Conservation (phyloP, 2,329 filamentous ascomycete species). For the Penicillium sumatraense region DNA sequence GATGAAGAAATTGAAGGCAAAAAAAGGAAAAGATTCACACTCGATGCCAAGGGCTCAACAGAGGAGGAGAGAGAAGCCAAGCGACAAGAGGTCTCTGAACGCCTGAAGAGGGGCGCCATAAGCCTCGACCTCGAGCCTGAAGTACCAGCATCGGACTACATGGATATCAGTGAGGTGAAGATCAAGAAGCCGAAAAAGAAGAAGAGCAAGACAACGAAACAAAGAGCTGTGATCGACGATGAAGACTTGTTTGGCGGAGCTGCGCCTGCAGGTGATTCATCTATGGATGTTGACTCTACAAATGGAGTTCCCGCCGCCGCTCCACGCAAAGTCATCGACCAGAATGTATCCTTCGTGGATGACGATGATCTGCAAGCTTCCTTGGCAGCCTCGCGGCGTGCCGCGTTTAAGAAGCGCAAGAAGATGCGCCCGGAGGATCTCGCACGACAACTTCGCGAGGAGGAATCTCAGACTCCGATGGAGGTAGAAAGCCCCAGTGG, state of each 20-base stretch:
- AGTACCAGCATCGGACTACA: slow-evolving; percentile 79
- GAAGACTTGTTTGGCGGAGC: slow-evolving; percentile 57
- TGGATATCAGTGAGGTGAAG: slow-evolving; percentile 84
- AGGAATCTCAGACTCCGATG: slow-evolving; percentile 56
- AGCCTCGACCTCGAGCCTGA: slow-evolving; percentile 75
- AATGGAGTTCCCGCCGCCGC: slow-evolving; percentile 41
- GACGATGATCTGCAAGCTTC: slow-evolving; percentile 91
- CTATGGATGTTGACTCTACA: slow-evolving; percentile 78
- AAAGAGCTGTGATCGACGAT: slow-evolving; percentile 65
- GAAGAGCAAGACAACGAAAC: slow-evolving; percentile 75
- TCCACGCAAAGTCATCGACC: slow-evolving; percentile 66
- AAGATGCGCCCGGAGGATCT: slow-evolving; percentile 84
- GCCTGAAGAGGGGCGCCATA: slow-evolving; percentile 70
- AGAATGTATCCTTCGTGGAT: slow-evolving; percentile 76
- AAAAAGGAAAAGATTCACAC: slow-evolving; percentile 83
- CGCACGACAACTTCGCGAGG: slow-evolving; percentile 75
- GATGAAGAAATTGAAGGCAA: slow-evolving; percentile 94
- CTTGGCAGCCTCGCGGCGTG: slow-evolving; percentile 79
- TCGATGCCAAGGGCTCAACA: slow-evolving; percentile 76
- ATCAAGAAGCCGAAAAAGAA: slow-evolving; percentile 91
- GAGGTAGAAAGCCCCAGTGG: slow-evolving; percentile 65
- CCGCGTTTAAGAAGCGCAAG: slow-evolving; percentile 89
- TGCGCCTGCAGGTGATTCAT: slow-evolving; percentile 47
- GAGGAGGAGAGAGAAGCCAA: slow-evolving; percentile 65
- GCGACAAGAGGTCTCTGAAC: slow-evolving; percentile 59